Base-by-base conservation (phyloP, 2,329 filamentous ascomycete genomes). In the Fusarium luffae region DNA sequence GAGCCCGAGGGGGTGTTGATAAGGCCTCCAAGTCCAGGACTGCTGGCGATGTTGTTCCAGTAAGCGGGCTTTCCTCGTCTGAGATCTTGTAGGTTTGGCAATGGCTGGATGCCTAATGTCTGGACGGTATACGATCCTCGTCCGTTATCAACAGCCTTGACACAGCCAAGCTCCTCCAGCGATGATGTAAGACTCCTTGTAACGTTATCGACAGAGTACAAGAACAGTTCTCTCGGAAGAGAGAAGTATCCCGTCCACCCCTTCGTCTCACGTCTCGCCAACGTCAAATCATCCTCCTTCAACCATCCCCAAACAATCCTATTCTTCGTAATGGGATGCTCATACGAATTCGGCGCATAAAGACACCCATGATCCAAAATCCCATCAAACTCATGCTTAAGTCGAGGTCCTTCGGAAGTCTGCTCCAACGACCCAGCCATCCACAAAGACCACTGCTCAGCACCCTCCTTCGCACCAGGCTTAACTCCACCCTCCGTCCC, bases 241-340 rank as follows among this genome's bases (percentile, higher is more conserved):
- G 84, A 84, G 11, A 86, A 75, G 58, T 82, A 71, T 3, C 85
- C 84, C 21, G 82, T 85, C 83, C 84, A 86, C 13, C 82, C 82
- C 68, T 86, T 83, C 1, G 75, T 71, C 59, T 82, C 77, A 5
- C 83, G 80, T 16, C 81, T 67, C 4, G 75, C 66, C 58, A 84
- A 77, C 1, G 83, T 79, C 5, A 86, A 67, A 54, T 85, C 83
- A 14, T 87, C 84, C 67, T 87, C 84, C 2, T 79, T 82, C 37
- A 87, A 77, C 85, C 85, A 86, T 5, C 84, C 84, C 74, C 80
- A 85, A 2, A 83, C 77, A 7, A 86, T 77, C 13, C 80, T 77
- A 42, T 77, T 77, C 1, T 77, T 72, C 0, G 82, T 80, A 6
- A 78, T 69, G 0, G 83, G 82, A 47, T 86, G 83, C 65, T 77